A percentile compares a stretch with the other conserved stretches of the same genome.
These are phyloP conservation scores for Balamuthia mandrillaris DNA, from an alignment of 208 protist genomes.

Conservation along the genomic window DNA sequence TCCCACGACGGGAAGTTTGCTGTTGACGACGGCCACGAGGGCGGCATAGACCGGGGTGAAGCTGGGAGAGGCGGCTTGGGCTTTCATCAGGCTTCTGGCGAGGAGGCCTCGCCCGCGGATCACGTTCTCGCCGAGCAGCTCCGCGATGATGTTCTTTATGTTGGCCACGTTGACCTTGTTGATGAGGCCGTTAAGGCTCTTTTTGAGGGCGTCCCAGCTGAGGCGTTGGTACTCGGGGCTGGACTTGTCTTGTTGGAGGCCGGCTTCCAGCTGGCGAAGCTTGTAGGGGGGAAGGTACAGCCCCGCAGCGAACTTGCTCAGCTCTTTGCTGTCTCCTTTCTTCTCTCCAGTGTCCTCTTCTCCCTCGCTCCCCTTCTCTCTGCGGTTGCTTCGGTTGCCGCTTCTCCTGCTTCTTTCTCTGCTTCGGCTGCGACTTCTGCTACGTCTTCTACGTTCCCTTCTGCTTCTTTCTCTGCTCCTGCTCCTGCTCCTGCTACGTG, in stretches of 20 bases:
- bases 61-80: slow-evolving; percentile 86
- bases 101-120: slow-evolving; percentile 93
- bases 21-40: slow-evolving; percentile 93
- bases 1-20: slow-evolving; percentile 92
- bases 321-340: neutral
- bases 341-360: neutral
- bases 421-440: neutral
- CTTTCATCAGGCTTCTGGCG: slow-evolving; percentile 85
- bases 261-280: slow-evolving; percentile 60
- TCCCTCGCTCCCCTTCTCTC: slow-evolving; percentile 29
- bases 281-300: slow-evolving; percentile 83
- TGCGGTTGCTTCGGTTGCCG: neutral
- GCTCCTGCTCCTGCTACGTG: neutral
- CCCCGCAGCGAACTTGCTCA: slow-evolving; percentile 52
- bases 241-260: slow-evolving; percentile 69
- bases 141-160: slow-evolving; percentile 84
- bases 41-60: slow-evolving; percentile 93
- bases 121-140: slow-evolving; percentile 96
- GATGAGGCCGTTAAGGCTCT: slow-evolving; percentile 93
- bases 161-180: slow-evolving; percentile 94
- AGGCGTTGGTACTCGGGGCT: slow-evolving; percentile 73
- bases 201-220: slow-evolving; percentile 93
- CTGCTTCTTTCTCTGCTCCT: neutral
- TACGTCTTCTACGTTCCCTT: neutral
- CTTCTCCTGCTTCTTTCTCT: slow-evolving; percentile 8